Percentiles rank a stretch among this genome's conserved stretches.
Conservation (phyloP, 2,329 filamentous ascomycete genomes). For the Botrytis aclada region DNA sequence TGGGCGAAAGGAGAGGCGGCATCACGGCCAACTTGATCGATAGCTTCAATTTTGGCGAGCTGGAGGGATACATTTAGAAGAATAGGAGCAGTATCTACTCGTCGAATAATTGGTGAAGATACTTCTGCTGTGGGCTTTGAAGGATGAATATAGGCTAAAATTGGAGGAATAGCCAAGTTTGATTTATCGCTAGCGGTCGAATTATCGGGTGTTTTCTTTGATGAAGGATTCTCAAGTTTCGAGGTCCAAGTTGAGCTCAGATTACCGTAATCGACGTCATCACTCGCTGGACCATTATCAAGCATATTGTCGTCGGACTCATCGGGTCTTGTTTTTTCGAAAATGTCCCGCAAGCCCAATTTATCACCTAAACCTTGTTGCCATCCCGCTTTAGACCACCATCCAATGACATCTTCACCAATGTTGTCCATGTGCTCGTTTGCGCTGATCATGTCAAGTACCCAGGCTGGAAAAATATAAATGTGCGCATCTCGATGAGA, state of each 20-base stretch:
- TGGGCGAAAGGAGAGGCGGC: constrained; percentile 73
- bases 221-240: constrained; percentile 19
- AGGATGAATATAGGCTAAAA: constrained; percentile 80
- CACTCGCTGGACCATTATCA: constrained; percentile 32
- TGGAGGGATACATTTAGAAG: constrained; percentile 79
- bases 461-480: constrained; percentile 91
- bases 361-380: constrained; percentile 77
- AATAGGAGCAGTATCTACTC: constrained; percentile 82
- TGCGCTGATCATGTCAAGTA: constrained; percentile 74
- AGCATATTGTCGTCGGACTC: constrained; percentile 39
- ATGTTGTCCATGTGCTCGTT: constrained; percentile 85
- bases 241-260: constrained; percentile 38
- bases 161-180: constrained; percentile 60
- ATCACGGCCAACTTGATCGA: constrained; percentile 59
- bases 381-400: constrained; percentile 95
- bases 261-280: constrained; percentile 33
- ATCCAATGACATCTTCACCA: constrained; percentile 86
- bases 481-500: constrained; percentile 89
- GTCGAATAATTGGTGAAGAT: constrained; percentile 67
- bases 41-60: constrained; percentile 76
- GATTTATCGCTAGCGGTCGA: constrained; percentile 6
- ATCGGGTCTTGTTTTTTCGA: constrained; percentile 47
- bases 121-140: constrained; percentile 39
- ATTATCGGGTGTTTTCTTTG: not conserved
- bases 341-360: constrained; percentile 65